These are phyloP conservation scores for Apophysomyces elegans DNA, from an alignment of 371 early-diverging fungal genomes.

Conservation along the genomic window DNA sequence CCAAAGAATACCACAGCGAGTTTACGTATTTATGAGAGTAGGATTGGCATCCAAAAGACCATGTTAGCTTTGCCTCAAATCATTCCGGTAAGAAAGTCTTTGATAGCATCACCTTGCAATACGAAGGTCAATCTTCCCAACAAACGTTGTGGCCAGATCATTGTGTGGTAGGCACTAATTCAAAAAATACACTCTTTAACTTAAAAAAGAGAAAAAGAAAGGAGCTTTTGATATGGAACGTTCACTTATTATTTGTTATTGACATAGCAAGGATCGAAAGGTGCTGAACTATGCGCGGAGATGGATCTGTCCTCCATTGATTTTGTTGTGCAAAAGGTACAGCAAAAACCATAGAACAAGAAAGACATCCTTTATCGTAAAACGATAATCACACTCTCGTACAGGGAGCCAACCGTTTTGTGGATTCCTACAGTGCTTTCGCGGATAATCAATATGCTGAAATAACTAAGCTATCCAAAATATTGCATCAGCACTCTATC, in stretches of 20 bases:
- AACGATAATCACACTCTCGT: not conserved
- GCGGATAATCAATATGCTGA: constrained; percentile 46
- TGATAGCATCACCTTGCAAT: constrained; percentile 31
- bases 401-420: constrained; percentile 33
- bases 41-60: constrained; percentile 53
- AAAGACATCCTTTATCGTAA: not conserved
- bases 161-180: constrained; percentile 41
- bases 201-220: not conserved
- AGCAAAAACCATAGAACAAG: not conserved
- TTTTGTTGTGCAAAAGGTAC: constrained; percentile 31
- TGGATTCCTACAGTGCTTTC: constrained; percentile 54
- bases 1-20: not conserved
- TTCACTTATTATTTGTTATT: not conserved
- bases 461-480: constrained; percentile 39
- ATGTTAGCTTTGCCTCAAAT: constrained; percentile 48
- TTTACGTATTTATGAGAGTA: constrained; percentile 9
- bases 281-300: constrained; percentile 25
- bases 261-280: constrained; percentile 33
- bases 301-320: constrained; percentile 22
- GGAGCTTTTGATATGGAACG: not conserved
- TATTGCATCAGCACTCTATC: constrained; percentile 35
- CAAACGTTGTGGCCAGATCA: constrained; percentile 52
- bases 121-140: constrained; percentile 23
- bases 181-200: not conserved
- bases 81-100: constrained; percentile 32